phyloP scores from a whole-genome alignment of 2,329 filamentous ascomycete species.

The Trichoderma sp. region DNA sequence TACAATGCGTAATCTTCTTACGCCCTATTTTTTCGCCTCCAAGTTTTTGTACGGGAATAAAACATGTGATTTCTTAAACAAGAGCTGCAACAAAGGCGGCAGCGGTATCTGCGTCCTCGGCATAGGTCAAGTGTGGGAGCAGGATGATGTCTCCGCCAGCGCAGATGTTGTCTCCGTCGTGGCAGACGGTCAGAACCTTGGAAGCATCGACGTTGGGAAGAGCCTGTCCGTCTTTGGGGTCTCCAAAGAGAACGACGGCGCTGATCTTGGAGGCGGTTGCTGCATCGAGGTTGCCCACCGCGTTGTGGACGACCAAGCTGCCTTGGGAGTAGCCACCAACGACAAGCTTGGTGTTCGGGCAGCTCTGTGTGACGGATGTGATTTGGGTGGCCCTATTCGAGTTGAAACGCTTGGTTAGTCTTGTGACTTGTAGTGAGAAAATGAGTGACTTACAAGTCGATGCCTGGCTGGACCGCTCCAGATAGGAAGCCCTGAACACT shows the following conservation, averaged over 20 bases:
- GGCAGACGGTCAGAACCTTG: slow-evolving; percentile 35
- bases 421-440: background rate
- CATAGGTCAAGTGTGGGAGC: slow-evolving; percentile 37
- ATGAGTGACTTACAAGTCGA: slow-evolving; percentile 33
- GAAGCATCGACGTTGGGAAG: slow-evolving; percentile 34
- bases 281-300: slow-evolving; percentile 34
- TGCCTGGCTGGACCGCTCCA: slow-evolving; percentile 32
- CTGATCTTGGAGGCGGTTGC: slow-evolving; percentile 35
- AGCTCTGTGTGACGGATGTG: slow-evolving; percentile 37
- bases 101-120: slow-evolving; percentile 33
- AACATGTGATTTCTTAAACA: background rate
- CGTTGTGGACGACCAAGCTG: slow-evolving; percentile 37
- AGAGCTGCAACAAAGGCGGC: slow-evolving; percentile 32
- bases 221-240: slow-evolving; percentile 34
- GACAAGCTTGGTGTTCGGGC: slow-evolving; percentile 35
- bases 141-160: slow-evolving; percentile 37
- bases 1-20: background rate
- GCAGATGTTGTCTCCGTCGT: slow-evolving; percentile 39
- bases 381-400: slow-evolving; percentile 41
- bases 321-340: slow-evolving; percentile 39
- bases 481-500: slow-evolving; percentile 36
- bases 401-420: background rate
- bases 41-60: background rate
- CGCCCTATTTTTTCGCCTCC: background rate
- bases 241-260: slow-evolving; percentile 41